phyloP scores from a whole-genome alignment of 305 asterid genomes.

The Striga hermonthica region DNA sequence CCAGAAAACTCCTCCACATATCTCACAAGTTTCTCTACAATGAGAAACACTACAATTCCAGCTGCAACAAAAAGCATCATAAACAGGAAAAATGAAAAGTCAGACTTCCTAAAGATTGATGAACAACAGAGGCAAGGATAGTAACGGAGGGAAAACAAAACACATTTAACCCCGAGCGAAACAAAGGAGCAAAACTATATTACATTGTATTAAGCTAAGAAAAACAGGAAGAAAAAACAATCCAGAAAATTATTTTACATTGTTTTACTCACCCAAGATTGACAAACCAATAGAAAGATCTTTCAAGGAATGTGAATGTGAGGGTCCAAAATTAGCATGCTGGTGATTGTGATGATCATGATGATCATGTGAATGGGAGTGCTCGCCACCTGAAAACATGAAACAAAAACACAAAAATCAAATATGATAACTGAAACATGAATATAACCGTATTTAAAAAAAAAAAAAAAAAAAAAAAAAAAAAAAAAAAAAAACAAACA shows the following conservation, averaged over 20 bases:
- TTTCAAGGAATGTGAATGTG: constrained; percentile 84
- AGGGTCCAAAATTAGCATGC: constrained; percentile 49
- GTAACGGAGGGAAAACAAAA: constrained; percentile 1
- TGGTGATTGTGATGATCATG: constrained; percentile 51
- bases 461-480: constrained; percentile 6
- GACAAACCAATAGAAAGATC: constrained; percentile 92
- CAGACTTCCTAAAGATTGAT: constrained; percentile 14
- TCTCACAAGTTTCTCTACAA: constrained; percentile 94
- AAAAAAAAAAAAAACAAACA: neutral
- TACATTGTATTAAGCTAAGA: constrained; percentile 21
- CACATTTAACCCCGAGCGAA: constrained; percentile 3
- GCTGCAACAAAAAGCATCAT: constrained; percentile 55
- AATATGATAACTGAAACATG: constrained; percentile 9
- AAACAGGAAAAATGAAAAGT: constrained; percentile 18
- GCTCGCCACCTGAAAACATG: constrained; percentile 68
- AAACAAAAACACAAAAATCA: neutral
- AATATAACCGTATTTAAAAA: constrained; percentile 24
- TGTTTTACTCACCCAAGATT: constrained; percentile 61
- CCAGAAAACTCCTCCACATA: constrained; percentile 79
- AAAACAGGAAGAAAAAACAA: constrained; percentile 22
- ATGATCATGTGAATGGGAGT: constrained; percentile 76
- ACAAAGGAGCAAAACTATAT: constrained; percentile 9
- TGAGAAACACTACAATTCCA: constrained; percentile 84
- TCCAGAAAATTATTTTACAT: no score
- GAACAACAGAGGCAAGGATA: constrained; percentile 4